Evolutionary conservation across 305 asterid species (phyloP).

Genomic region (Solanum hybrid): DNA sequence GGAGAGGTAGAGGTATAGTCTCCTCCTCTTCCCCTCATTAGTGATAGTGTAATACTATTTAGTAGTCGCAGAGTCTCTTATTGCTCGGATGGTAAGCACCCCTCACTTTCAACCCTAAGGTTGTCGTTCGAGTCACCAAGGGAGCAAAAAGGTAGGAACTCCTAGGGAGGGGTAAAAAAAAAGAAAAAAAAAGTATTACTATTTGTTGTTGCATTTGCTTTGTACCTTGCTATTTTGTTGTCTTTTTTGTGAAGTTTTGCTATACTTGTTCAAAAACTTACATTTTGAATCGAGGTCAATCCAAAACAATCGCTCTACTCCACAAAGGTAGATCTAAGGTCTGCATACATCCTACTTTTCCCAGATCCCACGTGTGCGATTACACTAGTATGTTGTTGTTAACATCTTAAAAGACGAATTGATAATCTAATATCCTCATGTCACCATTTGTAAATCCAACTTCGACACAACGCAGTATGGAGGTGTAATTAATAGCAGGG

Average conservation of each 20-base stretch:
- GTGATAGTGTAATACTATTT: background rate
- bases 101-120: background rate
- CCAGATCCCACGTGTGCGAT: background rate
- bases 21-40: background rate
- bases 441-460: background rate
- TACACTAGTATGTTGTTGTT: background rate
- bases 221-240: background rate
- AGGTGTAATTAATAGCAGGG: background rate
- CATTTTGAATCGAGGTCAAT: background rate
- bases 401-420: background rate
- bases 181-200: background rate
- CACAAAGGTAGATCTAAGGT: background rate
- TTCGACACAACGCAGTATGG: background rate
- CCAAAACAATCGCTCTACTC: background rate
- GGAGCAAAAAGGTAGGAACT: background rate
- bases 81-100: background rate
- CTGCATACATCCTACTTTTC: background rate
- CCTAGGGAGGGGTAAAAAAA: background rate
- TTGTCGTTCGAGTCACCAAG: background rate
- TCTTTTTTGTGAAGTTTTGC: background rate
- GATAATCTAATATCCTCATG: background rate
- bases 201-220: background rate
- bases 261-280: background rate
- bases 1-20: background rate
- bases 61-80: background rate